These are phyloP conservation scores for Mallotus repandus DNA, from an alignment of 441 rosid species.

Conservation along the genomic window DNA sequence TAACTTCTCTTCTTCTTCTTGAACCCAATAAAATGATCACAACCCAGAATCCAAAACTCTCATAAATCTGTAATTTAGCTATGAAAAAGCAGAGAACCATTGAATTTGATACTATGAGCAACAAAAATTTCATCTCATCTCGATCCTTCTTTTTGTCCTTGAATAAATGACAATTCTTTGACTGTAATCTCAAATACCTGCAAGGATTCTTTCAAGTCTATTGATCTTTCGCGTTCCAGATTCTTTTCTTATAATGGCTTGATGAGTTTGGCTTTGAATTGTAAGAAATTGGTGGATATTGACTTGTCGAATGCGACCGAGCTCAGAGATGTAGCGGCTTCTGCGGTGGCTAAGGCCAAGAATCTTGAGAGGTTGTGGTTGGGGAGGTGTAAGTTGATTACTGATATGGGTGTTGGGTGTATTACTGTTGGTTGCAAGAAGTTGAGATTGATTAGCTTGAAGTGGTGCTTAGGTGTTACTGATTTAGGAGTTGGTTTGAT, in stretches of 20 bases:
- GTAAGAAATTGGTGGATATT: constrained; percentile 55
- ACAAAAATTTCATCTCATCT: constrained; percentile 35
- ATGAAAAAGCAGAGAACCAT: constrained; percentile 56
- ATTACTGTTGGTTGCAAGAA: constrained; percentile 87
- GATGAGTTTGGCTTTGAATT: constrained; percentile 46
- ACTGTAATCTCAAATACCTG: constrained; percentile 36
- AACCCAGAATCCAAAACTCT: neutral
- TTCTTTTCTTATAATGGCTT: constrained; percentile 62
- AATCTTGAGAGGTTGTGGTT: constrained; percentile 68
- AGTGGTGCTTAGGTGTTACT: constrained; percentile 84
- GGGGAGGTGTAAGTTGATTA: constrained; percentile 76
- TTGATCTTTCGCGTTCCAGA: constrained; percentile 69
- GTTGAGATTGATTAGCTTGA: constrained; percentile 64
- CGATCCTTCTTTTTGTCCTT: constrained; percentile 82
- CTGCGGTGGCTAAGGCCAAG: constrained; percentile 64
- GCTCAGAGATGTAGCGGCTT: constrained; percentile 48
- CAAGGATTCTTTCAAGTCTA: constrained; percentile 42
- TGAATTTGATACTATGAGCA: constrained; percentile 3
- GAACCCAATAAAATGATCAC: neutral
- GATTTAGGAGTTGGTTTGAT: constrained; percentile 83
- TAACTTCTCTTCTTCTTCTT: neutral
- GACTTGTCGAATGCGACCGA: constrained; percentile 78
- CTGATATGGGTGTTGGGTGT: constrained; percentile 91
- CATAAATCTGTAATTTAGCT: neutral
- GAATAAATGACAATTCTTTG: constrained; percentile 53